These are phyloP conservation scores for Ophiostoma sp. DNA, from an alignment of 2,329 filamentous ascomycete genomes.

Conservation along the genomic window DNA sequence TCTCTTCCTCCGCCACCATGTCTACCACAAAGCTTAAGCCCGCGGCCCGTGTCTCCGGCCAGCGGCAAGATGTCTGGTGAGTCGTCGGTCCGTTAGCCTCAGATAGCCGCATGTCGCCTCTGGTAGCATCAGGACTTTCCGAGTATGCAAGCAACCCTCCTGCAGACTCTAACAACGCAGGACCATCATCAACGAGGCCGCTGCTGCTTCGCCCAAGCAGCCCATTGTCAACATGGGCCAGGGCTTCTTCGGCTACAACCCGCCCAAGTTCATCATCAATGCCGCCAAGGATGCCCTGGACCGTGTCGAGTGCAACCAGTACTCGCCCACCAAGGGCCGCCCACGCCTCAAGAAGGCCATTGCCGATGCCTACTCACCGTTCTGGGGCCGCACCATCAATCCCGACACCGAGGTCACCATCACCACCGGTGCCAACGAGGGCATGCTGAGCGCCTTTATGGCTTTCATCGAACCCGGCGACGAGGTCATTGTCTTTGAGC, in stretches of 20 bases:
- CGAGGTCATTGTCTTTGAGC: slow-evolving; percentile 96
- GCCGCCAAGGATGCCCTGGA: slow-evolving; percentile 88
- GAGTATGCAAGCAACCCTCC: neutral
- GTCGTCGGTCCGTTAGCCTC: slow-evolving; percentile 14
- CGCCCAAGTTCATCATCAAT: slow-evolving; percentile 81
- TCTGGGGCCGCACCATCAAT: slow-evolving; percentile 75
- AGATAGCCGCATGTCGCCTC: neutral
- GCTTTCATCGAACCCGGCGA: slow-evolving; percentile 90
- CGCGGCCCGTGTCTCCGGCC: slow-evolving; percentile 38
- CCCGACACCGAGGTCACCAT: slow-evolving; percentile 92
- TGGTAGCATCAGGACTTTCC: neutral
- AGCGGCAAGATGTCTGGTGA: slow-evolving; percentile 41
- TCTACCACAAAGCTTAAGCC: slow-evolving; percentile 36
- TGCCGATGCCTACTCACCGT: slow-evolving; percentile 83
- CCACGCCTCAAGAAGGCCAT: slow-evolving; percentile 89
- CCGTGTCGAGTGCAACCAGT: slow-evolving; percentile 95
- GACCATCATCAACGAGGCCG: slow-evolving; percentile 51
- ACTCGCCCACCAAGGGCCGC: slow-evolving; percentile 90
- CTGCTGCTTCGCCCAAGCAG: slow-evolving; percentile 45
- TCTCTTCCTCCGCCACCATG: slow-evolving; percentile 19
- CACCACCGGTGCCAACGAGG: slow-evolving; percentile 86
- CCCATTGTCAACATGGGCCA: slow-evolving; percentile 53
- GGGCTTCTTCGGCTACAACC: slow-evolving; percentile 88
- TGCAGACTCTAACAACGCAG: slow-evolving; percentile 30
- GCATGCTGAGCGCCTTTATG: slow-evolving; percentile 98